Base-by-base conservation (phyloP, 2,329 filamentous ascomycete species). In the Rasamsonia emersonii region DNA sequence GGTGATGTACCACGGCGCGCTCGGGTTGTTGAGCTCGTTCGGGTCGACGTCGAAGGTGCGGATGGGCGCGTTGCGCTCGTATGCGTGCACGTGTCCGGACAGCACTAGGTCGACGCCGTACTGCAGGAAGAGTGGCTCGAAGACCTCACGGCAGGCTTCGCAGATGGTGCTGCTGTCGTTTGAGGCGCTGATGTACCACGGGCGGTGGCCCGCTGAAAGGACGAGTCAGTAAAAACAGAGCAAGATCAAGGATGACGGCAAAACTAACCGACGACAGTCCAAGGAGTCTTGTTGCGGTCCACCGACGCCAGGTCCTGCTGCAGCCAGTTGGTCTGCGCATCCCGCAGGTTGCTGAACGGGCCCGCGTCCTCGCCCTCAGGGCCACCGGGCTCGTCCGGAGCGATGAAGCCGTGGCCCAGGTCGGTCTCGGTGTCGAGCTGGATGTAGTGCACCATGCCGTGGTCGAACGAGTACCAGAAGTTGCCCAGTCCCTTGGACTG, bases 31-130 rank as follows among this genome's bases (percentile, higher is more conserved):
- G 11, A 49, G 33, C 9, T 35, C 44, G 5, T 35, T 36, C 7
- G 42, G 39, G 17, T 38, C 28, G 23, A 31, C 11, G 21, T 24
- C 14, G 8, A 13, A 27, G 14, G 39, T 33, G 20, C 13, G 11
- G 17, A 41, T 20, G 5, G 69, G 68, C 32, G 52, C 36, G 38
- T 69, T 65, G 3, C 70, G 62, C 52, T 73, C 68, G 32, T 65
- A 66, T 42, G 68, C 68, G 49, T 74, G 70, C 14, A 71, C 65
- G 44, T 75, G 71, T 3, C 70, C 71, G 37, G 70, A 68, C 13
- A 73, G 53, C 18, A 56, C 67, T 8, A 72, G 47, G 44, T 73
- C 69, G 25, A 73, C 68, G 33, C 65, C 67, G 47, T 71, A 70
- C 34, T 64, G 57, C 48, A 68, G 65, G 4, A 73, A 46, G 8